Base-by-base conservation (phyloP, 2,329 filamentous ascomycete genomes). In the Ascochyta viciae-villosae region DNA sequence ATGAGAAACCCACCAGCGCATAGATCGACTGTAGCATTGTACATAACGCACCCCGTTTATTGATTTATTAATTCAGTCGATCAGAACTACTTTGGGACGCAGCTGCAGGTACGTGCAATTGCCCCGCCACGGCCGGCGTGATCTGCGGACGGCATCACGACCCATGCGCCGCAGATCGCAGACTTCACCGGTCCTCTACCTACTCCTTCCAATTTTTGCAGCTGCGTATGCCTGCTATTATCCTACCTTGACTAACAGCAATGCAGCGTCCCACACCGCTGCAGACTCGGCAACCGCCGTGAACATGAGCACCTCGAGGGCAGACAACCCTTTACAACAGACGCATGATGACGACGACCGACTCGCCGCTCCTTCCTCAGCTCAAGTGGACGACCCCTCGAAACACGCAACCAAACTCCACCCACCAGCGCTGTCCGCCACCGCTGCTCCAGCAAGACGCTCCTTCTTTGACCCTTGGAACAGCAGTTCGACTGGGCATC, bases 401-500 rank as follows among this genome's bases (percentile, higher is more conserved):
- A 50, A 48, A 45, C 53, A 41, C 50, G 37, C 43, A 45, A 34
- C 27, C 35, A 40, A 46, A 23, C 22, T 46, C 34, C 39, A 31
- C 22, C 22, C 42, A 41, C 16, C 50, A 56, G 33, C 31, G 33
- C 44, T 54, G 24, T 44, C 51, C 15, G 27, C 56, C 26, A 49
- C 50, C 27, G 54, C 52, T 34, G 58, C 51, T 12, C 40, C 47
- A 43, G 27, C 37, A 24, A 50, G 39, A 29, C 49, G 49, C n/a
- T 26, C 54, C 38, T 61, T 72, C 56, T 89, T 89, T 66, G 88
- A 90, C 73, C 81, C 86, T 5, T 90, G 87, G 87, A 92, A 92
- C 76, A 88, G 87, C 13, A 85, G 87, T 12, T 87, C 88, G 6
- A 88, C 89, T 0, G 91, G 91, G 41, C 91, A 96, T 73, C 92